Percentiles rank a stretch among this genome's conserved stretches.
Conservation (phyloP, 1,284 basidiomycete genomes). For the Heterobasidion occidentale region DNA sequence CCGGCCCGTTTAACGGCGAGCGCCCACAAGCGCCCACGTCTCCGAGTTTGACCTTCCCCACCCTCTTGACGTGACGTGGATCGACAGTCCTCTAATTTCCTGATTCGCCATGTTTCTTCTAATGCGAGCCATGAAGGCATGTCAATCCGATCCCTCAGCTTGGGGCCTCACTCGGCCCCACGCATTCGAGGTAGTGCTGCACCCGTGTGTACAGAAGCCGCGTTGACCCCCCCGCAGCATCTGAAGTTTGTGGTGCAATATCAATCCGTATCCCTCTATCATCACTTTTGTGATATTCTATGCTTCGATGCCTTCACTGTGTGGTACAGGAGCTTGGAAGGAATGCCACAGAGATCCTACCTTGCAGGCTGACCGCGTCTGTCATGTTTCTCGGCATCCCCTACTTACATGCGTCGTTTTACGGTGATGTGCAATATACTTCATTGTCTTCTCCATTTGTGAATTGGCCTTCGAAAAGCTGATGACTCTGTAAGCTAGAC, state of each 20-base stretch:
- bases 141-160: background rate
- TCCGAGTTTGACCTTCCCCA: background rate
- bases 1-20: too few species aligned
- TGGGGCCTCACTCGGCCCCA: too few species aligned
- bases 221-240: slow-evolving; percentile 10
- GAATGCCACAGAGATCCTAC: background rate
- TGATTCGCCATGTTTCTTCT: background rate
- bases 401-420: too few species aligned
- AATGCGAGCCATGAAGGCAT: background rate
- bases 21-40: too few species aligned
- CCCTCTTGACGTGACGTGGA: background rate
- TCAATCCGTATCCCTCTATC: background rate
- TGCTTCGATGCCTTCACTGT: background rate
- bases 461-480: too few species aligned
- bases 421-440: too few species aligned
- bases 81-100: background rate
- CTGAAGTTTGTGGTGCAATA: slow-evolving; percentile 13
- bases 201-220: slow-evolving; percentile 14
- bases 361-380: too few species aligned
- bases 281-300: background rate
- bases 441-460: too few species aligned
- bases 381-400: too few species aligned
- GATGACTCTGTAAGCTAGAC: too few species aligned
- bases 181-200: background rate
- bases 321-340: slow-evolving; percentile 5